Evolutionary conservation across 805 yeast genomes (phyloP).

Genomic region (Candida sphagnicola): DNA sequence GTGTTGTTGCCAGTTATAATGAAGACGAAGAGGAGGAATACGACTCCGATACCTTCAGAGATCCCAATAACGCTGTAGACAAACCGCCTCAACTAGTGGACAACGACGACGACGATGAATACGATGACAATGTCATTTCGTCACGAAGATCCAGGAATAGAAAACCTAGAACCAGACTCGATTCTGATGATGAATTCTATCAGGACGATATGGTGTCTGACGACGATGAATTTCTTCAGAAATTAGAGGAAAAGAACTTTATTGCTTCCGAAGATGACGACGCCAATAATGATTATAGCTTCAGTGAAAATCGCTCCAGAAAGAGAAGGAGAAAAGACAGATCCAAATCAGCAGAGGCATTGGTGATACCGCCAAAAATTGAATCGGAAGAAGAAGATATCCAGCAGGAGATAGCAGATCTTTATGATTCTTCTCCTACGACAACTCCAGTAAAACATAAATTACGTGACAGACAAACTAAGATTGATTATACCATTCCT

Average conservation of each 20-base stretch:
- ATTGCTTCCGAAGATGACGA: conserved; percentile 36
- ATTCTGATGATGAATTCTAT: conserved; percentile 8
- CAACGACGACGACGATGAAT: conserved; percentile 6
- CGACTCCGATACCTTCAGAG: neutral
- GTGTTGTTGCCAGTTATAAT: conserved; percentile 3
- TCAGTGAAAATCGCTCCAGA: neutral
- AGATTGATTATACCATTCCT: conserved; percentile 73
- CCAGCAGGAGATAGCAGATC: conserved; percentile 62
- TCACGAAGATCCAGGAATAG: conserved; percentile 7
- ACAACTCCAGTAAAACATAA: conserved; percentile 38
- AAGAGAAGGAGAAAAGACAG: conserved; percentile 10
- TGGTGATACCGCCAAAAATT: conserved; percentile 8
- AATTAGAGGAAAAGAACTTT: conserved; percentile 29
- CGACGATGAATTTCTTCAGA: conserved; percentile 25
- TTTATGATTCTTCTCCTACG: conserved; percentile 56
- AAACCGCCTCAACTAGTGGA: too few species aligned
- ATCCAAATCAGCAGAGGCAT: conserved; percentile 4
- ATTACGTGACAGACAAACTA: conserved; percentile 48
- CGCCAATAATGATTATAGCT: neutral
- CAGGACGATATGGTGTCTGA: conserved; percentile 11
- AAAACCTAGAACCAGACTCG: conserved; percentile 7
- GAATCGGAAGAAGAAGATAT: conserved; percentile 33
- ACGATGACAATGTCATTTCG: conserved; percentile 7
- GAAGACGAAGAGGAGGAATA: conserved; percentile 4
- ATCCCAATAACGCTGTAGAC: conserved; percentile 1